Evolutionary conservation across 306 rosid genomes (phyloP).

Genomic region (Prosopis cineraria): DNA sequence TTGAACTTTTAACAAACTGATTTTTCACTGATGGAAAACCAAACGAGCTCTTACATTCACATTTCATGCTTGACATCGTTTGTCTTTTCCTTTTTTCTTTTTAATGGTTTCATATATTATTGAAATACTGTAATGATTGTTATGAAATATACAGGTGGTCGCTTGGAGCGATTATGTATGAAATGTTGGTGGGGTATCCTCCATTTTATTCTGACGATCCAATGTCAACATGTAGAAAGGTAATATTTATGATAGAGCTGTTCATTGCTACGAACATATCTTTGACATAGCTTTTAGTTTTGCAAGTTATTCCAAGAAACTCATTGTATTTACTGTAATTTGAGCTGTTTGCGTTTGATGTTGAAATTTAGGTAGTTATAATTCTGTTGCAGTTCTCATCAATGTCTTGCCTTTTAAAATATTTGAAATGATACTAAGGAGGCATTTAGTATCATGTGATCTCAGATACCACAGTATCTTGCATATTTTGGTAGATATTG

Average conservation of each 20-base stretch:
- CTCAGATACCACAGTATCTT: background rate
- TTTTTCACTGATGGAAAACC: too few relatives aligned
- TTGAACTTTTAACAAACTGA: too few relatives aligned
- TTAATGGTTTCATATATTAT: slow-evolving; percentile 18
- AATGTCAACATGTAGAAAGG: slow-evolving; percentile 98
- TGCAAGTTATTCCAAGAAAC: background rate
- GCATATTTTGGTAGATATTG: background rate
- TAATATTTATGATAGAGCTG: slow-evolving; percentile 40
- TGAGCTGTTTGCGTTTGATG: slow-evolving; percentile 15
- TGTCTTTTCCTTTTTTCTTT: background rate
- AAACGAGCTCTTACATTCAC: too few relatives aligned
- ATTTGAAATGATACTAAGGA: background rate
- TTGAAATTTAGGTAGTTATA: slow-evolving; percentile 17
- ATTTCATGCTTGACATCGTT: slow-evolving; percentile 5
- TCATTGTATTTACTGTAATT: slow-evolving; percentile 7
- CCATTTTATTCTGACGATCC: slow-evolving; percentile 99
- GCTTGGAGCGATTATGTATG: slow-evolving; percentile 99
- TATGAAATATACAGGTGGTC: slow-evolving; percentile 79
- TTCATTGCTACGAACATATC: background rate
- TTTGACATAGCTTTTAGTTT: slow-evolving; percentile 6
- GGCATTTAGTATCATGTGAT: background rate
- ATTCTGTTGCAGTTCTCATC: background rate
- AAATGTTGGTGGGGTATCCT: slow-evolving; percentile 98
- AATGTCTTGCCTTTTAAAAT: background rate
- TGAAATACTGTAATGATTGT: slow-evolving; percentile 29